Evolutionary conservation across 805 yeast species (phyloP).

Genomic region (Brettanomyces custersianus): DNA sequence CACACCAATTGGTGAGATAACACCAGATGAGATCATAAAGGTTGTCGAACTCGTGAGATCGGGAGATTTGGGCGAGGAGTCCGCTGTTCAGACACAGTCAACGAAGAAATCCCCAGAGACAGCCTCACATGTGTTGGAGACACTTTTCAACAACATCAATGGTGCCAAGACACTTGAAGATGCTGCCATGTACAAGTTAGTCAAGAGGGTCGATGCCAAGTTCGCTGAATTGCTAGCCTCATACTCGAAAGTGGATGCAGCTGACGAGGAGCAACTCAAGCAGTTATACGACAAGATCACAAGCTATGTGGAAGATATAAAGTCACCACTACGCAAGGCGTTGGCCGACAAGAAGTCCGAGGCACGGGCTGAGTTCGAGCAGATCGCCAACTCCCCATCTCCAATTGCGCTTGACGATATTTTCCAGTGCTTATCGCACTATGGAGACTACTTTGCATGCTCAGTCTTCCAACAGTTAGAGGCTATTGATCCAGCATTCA

Average conservation of each 20-base stretch:
- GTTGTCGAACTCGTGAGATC: background rate
- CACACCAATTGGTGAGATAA: constrained; percentile 1
- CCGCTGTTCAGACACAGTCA: background rate
- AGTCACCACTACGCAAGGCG: constrained; percentile 13
- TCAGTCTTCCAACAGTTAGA: constrained; percentile 10
- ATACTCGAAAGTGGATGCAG: constrained; percentile 14
- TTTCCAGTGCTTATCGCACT: constrained; percentile 17
- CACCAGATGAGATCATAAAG: background rate
- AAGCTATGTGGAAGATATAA: constrained; percentile 13
- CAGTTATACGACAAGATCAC: constrained; percentile 11
- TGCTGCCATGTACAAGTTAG: constrained; percentile 14
- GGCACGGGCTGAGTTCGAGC: constrained; percentile 13
- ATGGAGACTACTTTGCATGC: constrained; percentile 15
- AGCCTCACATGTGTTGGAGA: constrained; percentile 7
- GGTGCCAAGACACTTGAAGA: constrained; percentile 13
- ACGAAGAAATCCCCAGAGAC: background rate
- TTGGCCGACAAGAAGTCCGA: constrained; percentile 15
- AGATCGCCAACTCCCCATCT: constrained; percentile 16
- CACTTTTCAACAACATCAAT: constrained; percentile 18
- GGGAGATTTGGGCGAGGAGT: background rate
- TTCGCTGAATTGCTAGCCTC: constrained; percentile 16
- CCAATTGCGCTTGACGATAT: constrained; percentile 20
- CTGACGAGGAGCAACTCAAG: constrained; percentile 12
- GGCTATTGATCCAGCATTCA: constrained; percentile 17
- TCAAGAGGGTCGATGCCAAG: constrained; percentile 17